Conservation (phyloP, 306 rosid genomes). For the Dryas octopetala region DNA sequence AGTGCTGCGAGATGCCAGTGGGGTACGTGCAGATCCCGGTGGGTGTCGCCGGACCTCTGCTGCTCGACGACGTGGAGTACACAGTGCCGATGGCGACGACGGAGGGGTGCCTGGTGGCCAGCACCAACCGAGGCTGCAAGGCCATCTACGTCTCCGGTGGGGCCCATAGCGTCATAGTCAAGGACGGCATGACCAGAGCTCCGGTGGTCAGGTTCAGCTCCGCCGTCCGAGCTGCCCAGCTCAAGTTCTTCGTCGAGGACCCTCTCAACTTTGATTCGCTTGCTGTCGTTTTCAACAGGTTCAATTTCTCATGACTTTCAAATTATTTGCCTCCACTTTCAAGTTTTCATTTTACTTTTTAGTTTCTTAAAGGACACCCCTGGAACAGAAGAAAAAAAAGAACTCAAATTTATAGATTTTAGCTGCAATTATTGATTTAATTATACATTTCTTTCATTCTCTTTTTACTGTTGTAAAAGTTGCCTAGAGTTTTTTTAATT, state of each 20-base stretch:
- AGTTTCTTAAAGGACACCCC: not conserved
- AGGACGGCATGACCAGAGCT: constrained; percentile 34
- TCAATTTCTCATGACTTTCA: not conserved
- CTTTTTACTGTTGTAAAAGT: too few relatives aligned
- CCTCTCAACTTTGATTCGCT: constrained; percentile 28
- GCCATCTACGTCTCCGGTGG: constrained; percentile 30
- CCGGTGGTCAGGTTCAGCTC: constrained; percentile 26
- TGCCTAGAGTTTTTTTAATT: too few relatives aligned
- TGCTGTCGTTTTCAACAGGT: constrained; percentile 24
- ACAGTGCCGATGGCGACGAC: constrained; percentile 35
- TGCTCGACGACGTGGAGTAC: constrained; percentile 27
- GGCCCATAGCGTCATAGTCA: constrained; percentile 19
- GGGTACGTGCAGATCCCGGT: constrained; percentile 37
- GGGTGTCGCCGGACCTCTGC: constrained; percentile 32
- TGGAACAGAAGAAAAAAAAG: too few relatives aligned
- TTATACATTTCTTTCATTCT: too few relatives aligned
- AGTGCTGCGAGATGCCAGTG: constrained; percentile 37
- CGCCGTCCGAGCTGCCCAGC: constrained; percentile 19
- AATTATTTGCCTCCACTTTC: too few relatives aligned
- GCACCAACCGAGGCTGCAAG: constrained; percentile 31
- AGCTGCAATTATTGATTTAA: too few relatives aligned
- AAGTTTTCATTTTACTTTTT: too few relatives aligned
- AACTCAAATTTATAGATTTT: not conserved
- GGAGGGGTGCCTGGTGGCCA: constrained; percentile 33
- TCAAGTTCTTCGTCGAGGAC: constrained; percentile 29